Conservation (phyloP, 2,329 filamentous ascomycete genomes). For the Fusarium nanum region DNA sequence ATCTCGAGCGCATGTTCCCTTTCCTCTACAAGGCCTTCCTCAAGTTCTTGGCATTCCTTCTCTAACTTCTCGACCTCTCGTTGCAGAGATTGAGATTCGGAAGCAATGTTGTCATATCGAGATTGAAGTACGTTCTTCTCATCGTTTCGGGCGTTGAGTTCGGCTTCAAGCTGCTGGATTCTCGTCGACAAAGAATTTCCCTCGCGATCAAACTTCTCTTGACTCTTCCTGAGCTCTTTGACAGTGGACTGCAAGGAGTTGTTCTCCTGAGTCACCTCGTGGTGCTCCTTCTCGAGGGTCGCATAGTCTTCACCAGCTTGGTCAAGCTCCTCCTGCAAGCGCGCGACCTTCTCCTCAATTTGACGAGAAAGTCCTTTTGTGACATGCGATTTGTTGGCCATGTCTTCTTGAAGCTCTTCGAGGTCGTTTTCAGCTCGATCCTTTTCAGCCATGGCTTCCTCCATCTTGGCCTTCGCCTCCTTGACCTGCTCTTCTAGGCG, state of each 20-base stretch:
- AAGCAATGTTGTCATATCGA: slow-evolving; percentile 74
- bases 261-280: slow-evolving; percentile 60
- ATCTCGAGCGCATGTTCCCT: slow-evolving; percentile 68
- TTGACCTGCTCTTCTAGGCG: slow-evolving; percentile 66
- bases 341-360: slow-evolving; percentile 75
- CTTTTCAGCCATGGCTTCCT: slow-evolving; percentile 65
- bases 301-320: slow-evolving; percentile 61
- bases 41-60: slow-evolving; percentile 59
- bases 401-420: slow-evolving; percentile 77
- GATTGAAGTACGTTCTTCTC: slow-evolving; percentile 78
- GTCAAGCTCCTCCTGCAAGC: slow-evolving; percentile 75
- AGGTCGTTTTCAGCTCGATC: slow-evolving; percentile 69
- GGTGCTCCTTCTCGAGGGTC: slow-evolving; percentile 63
- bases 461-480: slow-evolving; percentile 65
- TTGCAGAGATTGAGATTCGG: slow-evolving; percentile 75
- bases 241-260: slow-evolving; percentile 58
- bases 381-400: slow-evolving; percentile 81
- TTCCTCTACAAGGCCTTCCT: slow-evolving; percentile 63
- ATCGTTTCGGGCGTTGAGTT: slow-evolving; percentile 68
- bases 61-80: slow-evolving; percentile 67
- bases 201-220: slow-evolving; percentile 47
- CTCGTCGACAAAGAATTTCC: slow-evolving; percentile 58
- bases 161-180: slow-evolving; percentile 67
- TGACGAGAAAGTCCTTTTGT: slow-evolving; percentile 81
- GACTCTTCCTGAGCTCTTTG: slow-evolving; percentile 54